Base-by-base conservation (phyloP, 2,329 filamentous ascomycete species). In the Stagonosporopsis cucurbitacearum region DNA sequence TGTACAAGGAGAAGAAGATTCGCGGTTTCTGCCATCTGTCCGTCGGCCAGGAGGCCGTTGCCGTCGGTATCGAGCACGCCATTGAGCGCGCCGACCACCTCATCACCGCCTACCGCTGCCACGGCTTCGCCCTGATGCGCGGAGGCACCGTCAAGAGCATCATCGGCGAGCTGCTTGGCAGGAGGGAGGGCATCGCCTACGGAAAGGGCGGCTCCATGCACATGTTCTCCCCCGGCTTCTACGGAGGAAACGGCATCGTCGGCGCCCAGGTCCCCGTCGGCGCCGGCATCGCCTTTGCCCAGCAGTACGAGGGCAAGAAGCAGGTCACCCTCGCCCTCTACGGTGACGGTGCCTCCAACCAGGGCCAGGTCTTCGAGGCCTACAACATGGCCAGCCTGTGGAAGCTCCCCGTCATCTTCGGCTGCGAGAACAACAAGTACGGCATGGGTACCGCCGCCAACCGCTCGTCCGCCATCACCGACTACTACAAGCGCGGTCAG, bases 1-100 rank as follows among this genome's bases (percentile, higher is more conserved):
- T 99, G 74, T 99, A 99, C 91, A 99, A 99, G 85, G 95, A 98
- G 85, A 99, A 99, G 89, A 98, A 99, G 86, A 98, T 99, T 72
- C 91, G 95, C 72, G 95, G 95, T 82, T 99, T 99, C 90, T 99
- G 95, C 83, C 95, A 99, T 82, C 82, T 99, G 80, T 98, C 95
- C 57, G 96, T 90, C 57, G 95, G 95, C 62, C 95, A 99, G 82
- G 95, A 99, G 85, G 95, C 95, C 65, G 95, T 99, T 66, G 92
- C 95, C 57, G 88, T 93, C 69, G 95, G 95, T 77, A 98, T 99
- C 74, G 95, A 99, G 82, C 91, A 96, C 78, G 93, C 93, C 66
- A 90, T 99, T 75, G 91, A 87, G 72, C 92, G 91, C 80, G 81
- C 88, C 67, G 95, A 99, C 83, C 92, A 96, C 76, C 79, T 99